Conservation (phyloP, 2,329 filamentous ascomycete genomes). For the Cercospora brassicicola region DNA sequence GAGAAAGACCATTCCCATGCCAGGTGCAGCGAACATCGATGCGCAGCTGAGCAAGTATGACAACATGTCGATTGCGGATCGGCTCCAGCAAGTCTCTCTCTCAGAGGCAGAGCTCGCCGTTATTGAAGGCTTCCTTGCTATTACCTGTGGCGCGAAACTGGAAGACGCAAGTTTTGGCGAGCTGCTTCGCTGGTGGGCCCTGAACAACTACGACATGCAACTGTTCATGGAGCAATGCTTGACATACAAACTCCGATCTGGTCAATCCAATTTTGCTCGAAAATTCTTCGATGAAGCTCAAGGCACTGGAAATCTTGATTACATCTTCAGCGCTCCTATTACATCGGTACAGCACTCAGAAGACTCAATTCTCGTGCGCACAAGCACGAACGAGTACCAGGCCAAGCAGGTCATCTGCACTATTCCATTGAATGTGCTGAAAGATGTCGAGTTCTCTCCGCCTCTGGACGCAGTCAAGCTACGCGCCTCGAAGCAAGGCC, state of each 20-base stretch:
- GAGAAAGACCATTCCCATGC: neutral
- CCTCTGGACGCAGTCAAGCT: neutral
- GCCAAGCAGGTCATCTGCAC: neutral
- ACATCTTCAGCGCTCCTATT: neutral
- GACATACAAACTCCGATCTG: neutral
- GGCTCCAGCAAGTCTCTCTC: neutral
- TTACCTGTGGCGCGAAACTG: neutral
- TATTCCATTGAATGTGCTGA: neutral
- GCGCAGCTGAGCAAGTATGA: neutral
- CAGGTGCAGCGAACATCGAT: neutral
- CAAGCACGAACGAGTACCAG: neutral
- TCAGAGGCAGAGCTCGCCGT: neutral
- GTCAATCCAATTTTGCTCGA: neutral
- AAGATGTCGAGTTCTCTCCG: neutral
- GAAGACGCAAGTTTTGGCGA: neutral
- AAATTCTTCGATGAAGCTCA: neutral
- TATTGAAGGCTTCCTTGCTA: neutral
- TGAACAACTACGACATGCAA: neutral
- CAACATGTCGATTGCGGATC: neutral
- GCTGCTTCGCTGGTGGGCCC: neutral
- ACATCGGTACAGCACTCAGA: neutral
- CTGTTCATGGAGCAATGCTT: neutral
- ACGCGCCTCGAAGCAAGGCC: neutral
- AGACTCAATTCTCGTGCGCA: neutral
- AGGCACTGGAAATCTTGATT: neutral